Evolutionary conservation across 495 filamentous ascomycete species (phyloP), one percentile per base, ranked within the genome.

Genomic region (Neurospora cerealis): DNA sequence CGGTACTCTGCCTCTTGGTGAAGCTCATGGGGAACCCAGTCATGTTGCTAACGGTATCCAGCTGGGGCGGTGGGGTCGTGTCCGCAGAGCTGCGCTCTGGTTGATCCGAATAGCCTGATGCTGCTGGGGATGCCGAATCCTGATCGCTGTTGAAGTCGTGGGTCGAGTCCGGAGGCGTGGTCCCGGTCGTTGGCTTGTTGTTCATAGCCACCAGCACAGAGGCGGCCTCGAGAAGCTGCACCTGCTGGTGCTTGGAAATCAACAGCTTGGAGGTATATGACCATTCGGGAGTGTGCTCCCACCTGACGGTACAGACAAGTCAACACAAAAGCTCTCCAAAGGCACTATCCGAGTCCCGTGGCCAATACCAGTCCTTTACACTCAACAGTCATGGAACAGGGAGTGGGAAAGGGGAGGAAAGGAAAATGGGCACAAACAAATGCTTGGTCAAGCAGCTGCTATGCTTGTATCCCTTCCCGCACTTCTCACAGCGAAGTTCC

Each of bases 361-460:
- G 70, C 75, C 74, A 76, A 75, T 69, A 42, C 39, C 73, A 70
- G 72, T 36, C 46, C 70, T 69, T 71, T 44, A 66, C 69, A 73
- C 70, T 79, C 78, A 76, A 72, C 73, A 73, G 75, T 77, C 80
- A 74, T 76, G 76, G 73, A 80, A 77, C 78, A 73, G 62, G 77
- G 73, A 75, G 72, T 75, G 83, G 81, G 81, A 83, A 83, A 83
- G 81, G 81, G 81, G 78, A 80, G 81, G 80, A 76, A 77, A 79
- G 78, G 83, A 85, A 83, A 86, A 83, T 84, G 88, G 87, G 88
- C 90, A 98, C 96, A 90, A 91, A 99, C 96, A 98, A 93, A 91
- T 99, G 96, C 90, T 99, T 99, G 82, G 93, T 96, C 87, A 99
- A 91, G 91, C 96, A 99, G 88, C 96, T 98, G 90, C 95, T 95